Evolutionary conservation across 2,329 filamentous ascomycete genomes (phyloP), one percentile per base, ranked within the genome.

Genomic region (Venturia aucupariae): DNA sequence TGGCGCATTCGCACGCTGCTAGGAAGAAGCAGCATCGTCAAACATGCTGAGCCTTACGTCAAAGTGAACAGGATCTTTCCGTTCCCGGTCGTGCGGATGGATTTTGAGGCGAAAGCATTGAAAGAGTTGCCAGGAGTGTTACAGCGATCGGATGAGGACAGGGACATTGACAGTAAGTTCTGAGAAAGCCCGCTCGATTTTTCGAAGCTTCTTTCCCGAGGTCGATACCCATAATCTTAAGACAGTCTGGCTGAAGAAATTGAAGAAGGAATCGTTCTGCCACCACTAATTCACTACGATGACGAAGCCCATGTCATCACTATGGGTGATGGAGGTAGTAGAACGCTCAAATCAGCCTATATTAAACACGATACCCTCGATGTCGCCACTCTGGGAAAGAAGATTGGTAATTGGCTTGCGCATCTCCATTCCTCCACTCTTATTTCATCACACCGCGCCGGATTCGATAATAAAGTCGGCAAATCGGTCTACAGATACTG

Each of bases 41-140:
- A 76, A 64, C 74, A 76, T 59, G 73, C 75, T 27, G 71, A 72
- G 4, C 69, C 70, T 8, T 73, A 72, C 35, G 67, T 74, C 4
- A 66, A 68, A 32, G 67, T 64, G 48, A 71, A 71, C 57, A 66
- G 64, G 2, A 46, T 44, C 39, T 72, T 75, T 39, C 63, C 66
- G 2, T 70, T 76, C 13, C 69, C 71, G 32, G 67, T 68, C 1
- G 63, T 48, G 4, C 70, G 74, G 38, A 75, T 76, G 70, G 68
- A 74, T 64, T 75, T 73, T 51, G 75, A 76, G 62, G 70, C 69
- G n/a, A 67, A 48, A 4, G 67, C 71, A 3, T 64, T 76, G 2
- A 17, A 66, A 17, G 59, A 67, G 8, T 57, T 75, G 3, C 66
- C 68, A 1, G 60, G 59, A 19, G 54, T 69, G 3, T 61, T 70